Conservation (phyloP, 2,329 filamentous ascomycete species). For the Leptographium wingfieldii region DNA sequence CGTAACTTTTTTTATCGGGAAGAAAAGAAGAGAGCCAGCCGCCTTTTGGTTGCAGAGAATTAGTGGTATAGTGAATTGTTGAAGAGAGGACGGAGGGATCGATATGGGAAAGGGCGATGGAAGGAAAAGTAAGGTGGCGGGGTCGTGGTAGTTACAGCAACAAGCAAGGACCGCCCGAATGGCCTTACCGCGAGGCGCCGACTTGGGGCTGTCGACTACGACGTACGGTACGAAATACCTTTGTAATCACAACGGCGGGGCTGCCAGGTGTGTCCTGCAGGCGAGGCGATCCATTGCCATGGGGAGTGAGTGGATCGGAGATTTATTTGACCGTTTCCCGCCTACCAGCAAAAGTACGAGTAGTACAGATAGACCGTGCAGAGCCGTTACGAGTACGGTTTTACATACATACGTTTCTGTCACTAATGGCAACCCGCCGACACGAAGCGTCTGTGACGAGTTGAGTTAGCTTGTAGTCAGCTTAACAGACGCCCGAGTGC, state of each 20-base stretch:
- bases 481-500: no score
- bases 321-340: background rate
- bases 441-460: no score
- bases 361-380: no score
- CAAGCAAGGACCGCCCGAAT: background rate
- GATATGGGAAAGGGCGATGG: conserved; percentile 5
- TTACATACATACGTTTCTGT: no score
- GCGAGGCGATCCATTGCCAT: background rate
- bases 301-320: background rate
- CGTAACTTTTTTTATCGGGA: background rate
- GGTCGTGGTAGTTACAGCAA: conserved; percentile 7
- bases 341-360: background rate
- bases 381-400: no score
- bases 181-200: background rate
- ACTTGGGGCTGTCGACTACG: background rate
- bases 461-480: no score
- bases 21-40: background rate
- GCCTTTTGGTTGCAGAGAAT: background rate
- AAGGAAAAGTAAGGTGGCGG: conserved; percentile 10
- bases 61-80: background rate
- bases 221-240: background rate
- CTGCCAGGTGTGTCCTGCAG: background rate
- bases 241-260: background rate
- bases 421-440: no score
- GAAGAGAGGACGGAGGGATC: background rate